Evolutionary conservation across 805 yeast genomes (phyloP).

Genomic region (Kodamaea neixiangensis): DNA sequence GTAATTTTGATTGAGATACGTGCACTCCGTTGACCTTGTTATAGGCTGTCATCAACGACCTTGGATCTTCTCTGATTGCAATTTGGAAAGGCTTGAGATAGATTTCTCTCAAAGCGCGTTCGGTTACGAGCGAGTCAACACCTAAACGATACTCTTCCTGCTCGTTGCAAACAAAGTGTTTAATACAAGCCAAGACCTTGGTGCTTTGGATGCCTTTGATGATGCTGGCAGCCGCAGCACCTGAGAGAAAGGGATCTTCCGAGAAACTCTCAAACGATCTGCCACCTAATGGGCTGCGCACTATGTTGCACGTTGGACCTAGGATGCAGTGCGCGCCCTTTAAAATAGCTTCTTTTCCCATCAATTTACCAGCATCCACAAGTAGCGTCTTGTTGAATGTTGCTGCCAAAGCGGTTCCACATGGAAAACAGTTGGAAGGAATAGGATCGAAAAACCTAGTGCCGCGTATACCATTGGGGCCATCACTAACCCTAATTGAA

Average conservation of each 20-base stretch:
- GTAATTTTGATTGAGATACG: conserved; percentile 48
- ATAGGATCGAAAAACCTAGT: conserved; percentile 52
- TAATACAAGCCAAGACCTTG: conserved; percentile 56
- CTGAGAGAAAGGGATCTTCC: conserved; percentile 57
- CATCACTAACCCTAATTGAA: conserved; percentile 39
- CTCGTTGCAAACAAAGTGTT: conserved; percentile 66
- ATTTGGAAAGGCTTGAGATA: conserved; percentile 65
- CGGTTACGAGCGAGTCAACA: conserved; percentile 51
- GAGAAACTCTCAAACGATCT: conserved; percentile 62
- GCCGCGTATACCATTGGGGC: conserved; percentile 67
- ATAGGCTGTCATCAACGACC: conserved; percentile 61
- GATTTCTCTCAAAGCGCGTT: conserved; percentile 65
- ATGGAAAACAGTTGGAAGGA: conserved; percentile 61
- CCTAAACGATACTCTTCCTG: conserved; percentile 55
- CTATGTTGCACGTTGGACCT: conserved; percentile 53
- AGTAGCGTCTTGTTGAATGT: conserved; percentile 55
- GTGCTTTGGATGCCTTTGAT: conserved; percentile 55
- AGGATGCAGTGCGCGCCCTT: conserved; percentile 54
- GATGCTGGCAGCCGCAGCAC: conserved; percentile 49
- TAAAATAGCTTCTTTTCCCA: conserved; percentile 55
- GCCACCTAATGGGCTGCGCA: conserved; percentile 60
- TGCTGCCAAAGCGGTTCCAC: conserved; percentile 61
- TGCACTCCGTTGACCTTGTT: conserved; percentile 65
- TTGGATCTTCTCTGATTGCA: conserved; percentile 55
- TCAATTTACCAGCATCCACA: conserved; percentile 48